phyloP scores from a whole-genome alignment of 805 yeast genomes.

The Lachancea cidri region DNA sequence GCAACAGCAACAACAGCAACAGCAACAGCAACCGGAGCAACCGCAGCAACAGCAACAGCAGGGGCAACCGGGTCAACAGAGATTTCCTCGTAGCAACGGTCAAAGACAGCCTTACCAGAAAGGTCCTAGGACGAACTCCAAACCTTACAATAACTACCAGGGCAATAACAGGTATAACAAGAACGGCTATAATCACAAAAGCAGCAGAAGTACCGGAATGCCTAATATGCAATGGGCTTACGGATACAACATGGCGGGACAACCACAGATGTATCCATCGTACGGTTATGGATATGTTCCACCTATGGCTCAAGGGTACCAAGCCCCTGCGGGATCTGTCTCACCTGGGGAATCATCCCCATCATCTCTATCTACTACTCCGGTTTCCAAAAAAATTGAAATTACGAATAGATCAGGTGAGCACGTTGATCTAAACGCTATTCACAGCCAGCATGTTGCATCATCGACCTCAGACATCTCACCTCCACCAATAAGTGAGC shows the following conservation, averaged over 20 bases:
- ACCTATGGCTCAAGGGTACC: constrained; percentile 8
- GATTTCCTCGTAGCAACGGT: constrained; percentile 6
- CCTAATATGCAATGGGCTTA: constrained; percentile 26
- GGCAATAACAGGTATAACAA: constrained; percentile 6
- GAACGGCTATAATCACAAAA: constrained; percentile 2
- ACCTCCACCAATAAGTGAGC: constrained; percentile 4
- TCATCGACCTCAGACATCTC: neutral
- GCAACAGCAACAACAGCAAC: constrained; percentile 3
- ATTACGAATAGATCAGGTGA: constrained; percentile 33
- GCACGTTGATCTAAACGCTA: constrained; percentile 24
- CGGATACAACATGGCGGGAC: constrained; percentile 19
- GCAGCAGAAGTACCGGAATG: constrained; percentile 1
- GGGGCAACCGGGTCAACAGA: neutral
- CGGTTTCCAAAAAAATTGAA: constrained; percentile 25
- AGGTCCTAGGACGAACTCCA: constrained; percentile 3
- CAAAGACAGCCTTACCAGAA: constrained; percentile 2
- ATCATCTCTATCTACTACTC: constrained; percentile 7
- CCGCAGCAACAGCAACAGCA: constrained; percentile 3
- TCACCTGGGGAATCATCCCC: constrained; percentile 6
- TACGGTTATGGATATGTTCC: constrained; percentile 10
- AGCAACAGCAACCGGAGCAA: constrained; percentile 6
- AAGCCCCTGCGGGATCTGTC: constrained; percentile 5
- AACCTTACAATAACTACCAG: constrained; percentile 5
- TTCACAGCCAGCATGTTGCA: constrained; percentile 18
- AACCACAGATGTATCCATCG: constrained; percentile 7